Base-by-base conservation (phyloP, 2,329 filamentous ascomycete genomes). In the Tolypocladium capitatum region DNA sequence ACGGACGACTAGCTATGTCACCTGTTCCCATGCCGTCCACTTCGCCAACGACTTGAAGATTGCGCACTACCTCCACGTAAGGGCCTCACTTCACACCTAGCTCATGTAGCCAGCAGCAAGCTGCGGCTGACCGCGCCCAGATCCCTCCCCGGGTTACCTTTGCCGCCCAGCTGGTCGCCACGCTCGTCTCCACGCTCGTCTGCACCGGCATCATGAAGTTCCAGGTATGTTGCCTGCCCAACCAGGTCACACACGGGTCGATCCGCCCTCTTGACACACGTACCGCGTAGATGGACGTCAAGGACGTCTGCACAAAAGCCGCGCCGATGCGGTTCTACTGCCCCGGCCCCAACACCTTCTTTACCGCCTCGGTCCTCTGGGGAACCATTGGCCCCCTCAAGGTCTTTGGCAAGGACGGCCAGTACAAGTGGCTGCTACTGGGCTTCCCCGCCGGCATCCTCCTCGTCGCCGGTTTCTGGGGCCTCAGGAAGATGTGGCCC, bases 41-140 rank as follows among this genome's bases (percentile, higher is more conserved):
- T 68, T 69, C 45, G 61, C 52, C 45, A 60, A 53, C 41, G 67
- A 62, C 43, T 52, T 64, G 42, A 67, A 67, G 52, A 46, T 67
- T 24, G 64, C 62, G 2, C 64, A 66, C 48, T 74, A 74, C 55
- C 66, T 75, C 56, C 75, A 75, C 45, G 49, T 43, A 28, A 24
- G 38, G 4, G n/a, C n/a, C n/a, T n/a, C n/a, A n/a, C 18, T 18
- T 27, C 21, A 21, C n/a, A 44, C 18, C 8, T 11, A 28, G 24
- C 38, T 11, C 9, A 6, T 9, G 6, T n/a, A 7, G 4, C 24
- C 2, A 18, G 38, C 24, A 28, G 13, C 2, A 11, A 2, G 4
- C 4, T 27, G 5, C 27, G 16, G 16, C 32, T 45, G 18, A 45
- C 32, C n/a, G 4, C 13, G 1, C 13, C 14, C n/a, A 51, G 56